Conservation (phyloP, 2,329 filamentous ascomycete species). For the Berkeleyomyces rouxiae region DNA sequence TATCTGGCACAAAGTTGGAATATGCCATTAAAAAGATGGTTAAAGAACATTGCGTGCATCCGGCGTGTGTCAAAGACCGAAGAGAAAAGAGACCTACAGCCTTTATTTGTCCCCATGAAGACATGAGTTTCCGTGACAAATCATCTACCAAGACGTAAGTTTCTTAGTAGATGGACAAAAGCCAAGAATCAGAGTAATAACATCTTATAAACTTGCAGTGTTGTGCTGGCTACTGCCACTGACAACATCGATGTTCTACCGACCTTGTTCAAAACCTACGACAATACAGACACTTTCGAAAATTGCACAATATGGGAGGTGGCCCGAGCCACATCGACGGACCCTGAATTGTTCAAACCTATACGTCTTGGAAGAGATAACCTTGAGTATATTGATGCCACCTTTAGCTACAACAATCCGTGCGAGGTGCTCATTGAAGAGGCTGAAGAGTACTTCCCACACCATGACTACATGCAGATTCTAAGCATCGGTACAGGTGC, state of each 20-base stretch:
- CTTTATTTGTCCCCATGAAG: background rate
- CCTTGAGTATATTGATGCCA: background rate
- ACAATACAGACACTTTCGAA: slow-evolving; percentile 14
- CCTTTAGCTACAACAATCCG: background rate
- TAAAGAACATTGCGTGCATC: background rate
- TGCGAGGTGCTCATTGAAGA: background rate
- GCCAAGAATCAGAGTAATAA: background rate
- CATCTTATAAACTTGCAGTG: background rate
- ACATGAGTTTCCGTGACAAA: background rate
- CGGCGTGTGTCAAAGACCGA: background rate
- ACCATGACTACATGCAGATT: too few relatives aligned
- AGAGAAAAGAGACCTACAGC: background rate
- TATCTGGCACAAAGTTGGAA: too few relatives aligned
- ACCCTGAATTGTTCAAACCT: background rate
- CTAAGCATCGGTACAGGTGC: slow-evolving; percentile 19
- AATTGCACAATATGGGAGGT: slow-evolving; percentile 20
- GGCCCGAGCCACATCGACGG: background rate
- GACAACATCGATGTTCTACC: slow-evolving; percentile 10
- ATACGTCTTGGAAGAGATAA: background rate
- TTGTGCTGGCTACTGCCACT: background rate
- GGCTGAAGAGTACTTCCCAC: too few relatives aligned
- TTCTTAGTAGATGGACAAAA: background rate
- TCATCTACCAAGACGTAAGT: background rate
- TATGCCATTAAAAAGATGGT: too few relatives aligned
- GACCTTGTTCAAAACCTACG: slow-evolving; percentile 19